A percentile compares a stretch with the other conserved stretches of the same genome.
Conservation (phyloP, 192 early-diverging fungal species). For the Linnemannia hyalina region DNA sequence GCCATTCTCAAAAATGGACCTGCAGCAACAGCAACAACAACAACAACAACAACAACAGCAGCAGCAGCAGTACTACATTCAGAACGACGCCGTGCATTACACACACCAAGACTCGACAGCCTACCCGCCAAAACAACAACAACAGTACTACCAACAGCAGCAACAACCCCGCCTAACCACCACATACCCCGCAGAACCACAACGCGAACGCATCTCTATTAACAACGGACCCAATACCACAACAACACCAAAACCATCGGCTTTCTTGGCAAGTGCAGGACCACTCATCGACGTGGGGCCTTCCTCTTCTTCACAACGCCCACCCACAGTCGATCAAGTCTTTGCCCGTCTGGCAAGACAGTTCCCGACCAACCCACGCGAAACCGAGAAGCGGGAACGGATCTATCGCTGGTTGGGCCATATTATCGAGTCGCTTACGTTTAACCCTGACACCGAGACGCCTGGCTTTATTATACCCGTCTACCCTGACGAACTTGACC, state of each 20-base stretch:
- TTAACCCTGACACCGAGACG: constrained; percentile 13
- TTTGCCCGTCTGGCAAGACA: constrained; percentile 23
- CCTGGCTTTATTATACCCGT: constrained; percentile 28
- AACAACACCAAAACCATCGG: constrained; percentile 18
- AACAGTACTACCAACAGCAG: constrained; percentile 12
- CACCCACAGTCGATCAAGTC: constrained; percentile 10
- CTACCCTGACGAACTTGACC: constrained; percentile 25
- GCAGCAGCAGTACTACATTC: not conserved
- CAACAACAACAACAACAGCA: not conserved
- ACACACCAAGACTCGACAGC: constrained; percentile 12
- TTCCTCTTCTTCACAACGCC: not conserved
- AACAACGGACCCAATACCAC: not conserved
- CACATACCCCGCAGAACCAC: constrained; percentile 32
- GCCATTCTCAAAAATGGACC: not conserved
- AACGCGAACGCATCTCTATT: not conserved
- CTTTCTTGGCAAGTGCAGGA: constrained; percentile 34
- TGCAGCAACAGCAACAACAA: not conserved
- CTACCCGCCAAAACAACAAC: constrained; percentile 17
- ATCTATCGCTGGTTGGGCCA: constrained; percentile 22
- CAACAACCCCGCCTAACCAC: constrained; percentile 30
- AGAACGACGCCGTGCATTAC: not conserved
- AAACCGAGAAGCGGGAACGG: constrained; percentile 24
- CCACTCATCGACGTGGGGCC: constrained; percentile 34
- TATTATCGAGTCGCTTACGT: constrained; percentile 11
- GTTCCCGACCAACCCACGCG: constrained; percentile 19